Conservation (phyloP, 2,329 filamentous ascomycete species). For the Scolecobasidium constrictum region DNA sequence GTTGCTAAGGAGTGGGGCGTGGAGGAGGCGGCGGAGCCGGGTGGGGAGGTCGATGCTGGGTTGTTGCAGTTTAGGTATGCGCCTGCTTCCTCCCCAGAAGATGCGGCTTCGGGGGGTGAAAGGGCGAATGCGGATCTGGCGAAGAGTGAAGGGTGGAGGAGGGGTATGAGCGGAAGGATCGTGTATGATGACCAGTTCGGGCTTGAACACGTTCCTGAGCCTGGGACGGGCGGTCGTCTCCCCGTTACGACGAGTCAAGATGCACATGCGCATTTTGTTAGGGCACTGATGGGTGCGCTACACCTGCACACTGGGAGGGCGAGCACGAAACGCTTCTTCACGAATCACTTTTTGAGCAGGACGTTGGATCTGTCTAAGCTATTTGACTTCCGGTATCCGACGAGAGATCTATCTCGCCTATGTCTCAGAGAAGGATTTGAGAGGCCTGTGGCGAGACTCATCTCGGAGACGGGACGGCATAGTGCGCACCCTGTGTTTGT, state of each 20-base stretch:
- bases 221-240: background rate
- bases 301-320: conserved; percentile 76
- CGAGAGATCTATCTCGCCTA: conserved; percentile 69
- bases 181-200: conserved; percentile 81
- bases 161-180: conserved; percentile 64
- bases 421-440: conserved; percentile 88
- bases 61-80: conserved; percentile 65
- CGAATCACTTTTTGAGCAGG: conserved; percentile 71
- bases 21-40: conserved; percentile 75
- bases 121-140: conserved; percentile 1
- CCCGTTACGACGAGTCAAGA: conserved; percentile 24
- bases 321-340: conserved; percentile 72
- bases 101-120: background rate
- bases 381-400: conserved; percentile 77
- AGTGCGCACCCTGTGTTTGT: conserved; percentile 84
- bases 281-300: conserved; percentile 72
- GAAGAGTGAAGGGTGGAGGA: conserved; percentile 40
- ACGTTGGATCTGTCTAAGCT: conserved; percentile 65
- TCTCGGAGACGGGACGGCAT: conserved; percentile 80
- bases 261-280: conserved; percentile 67
- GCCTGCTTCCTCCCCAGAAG: background rate
- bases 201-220: conserved; percentile 36
- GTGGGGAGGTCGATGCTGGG: conserved; percentile 83
- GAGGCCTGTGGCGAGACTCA: conserved; percentile 70
- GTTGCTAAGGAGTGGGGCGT: conserved; percentile 85